These are phyloP conservation scores for Drechslerella coelobrocha DNA, from an alignment of 2,329 filamentous ascomycete species.

Conservation along the genomic window DNA sequence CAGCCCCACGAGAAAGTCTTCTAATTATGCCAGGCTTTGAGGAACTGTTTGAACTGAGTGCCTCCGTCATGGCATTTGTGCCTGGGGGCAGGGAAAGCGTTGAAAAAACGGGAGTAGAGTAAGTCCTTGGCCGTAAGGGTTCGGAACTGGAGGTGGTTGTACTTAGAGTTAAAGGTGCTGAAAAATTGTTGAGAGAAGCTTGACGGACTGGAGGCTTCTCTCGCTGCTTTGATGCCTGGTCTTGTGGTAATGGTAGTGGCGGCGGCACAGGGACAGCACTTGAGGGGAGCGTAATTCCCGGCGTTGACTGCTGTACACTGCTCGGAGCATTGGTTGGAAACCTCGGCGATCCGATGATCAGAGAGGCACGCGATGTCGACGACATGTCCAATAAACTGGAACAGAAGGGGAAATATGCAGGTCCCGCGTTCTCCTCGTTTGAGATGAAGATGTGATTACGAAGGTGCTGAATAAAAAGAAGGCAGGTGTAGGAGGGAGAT, in stretches of 20 bases:
- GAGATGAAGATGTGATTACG: too few relatives aligned
- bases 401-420: background rate
- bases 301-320: constrained; percentile 13
- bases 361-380: constrained; percentile 32
- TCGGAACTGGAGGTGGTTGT: constrained; percentile 14
- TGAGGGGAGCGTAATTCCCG: constrained; percentile 10
- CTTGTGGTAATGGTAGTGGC: too few relatives aligned
- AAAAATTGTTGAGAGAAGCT: constrained; percentile 3
- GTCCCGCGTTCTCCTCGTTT: too few relatives aligned
- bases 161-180: constrained; percentile 13
- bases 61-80: constrained; percentile 69
- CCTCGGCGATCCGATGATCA: constrained; percentile 47
- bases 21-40: constrained; percentile 74
- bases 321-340: constrained; percentile 27
- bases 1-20: constrained; percentile 80
- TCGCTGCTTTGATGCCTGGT: constrained; percentile 17
- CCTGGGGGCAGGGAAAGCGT: constrained; percentile 40
- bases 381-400: constrained; percentile 6
- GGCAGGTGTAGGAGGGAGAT: too few relatives aligned
- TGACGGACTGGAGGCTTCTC: constrained; percentile 22
- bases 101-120: constrained; percentile 40
- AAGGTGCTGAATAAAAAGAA: too few relatives aligned
- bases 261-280: constrained; percentile 4
- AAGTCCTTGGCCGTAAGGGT: constrained; percentile 37
- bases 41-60: constrained; percentile 65